Conservation (phyloP, 1,284 basidiomycete genomes). For the Irpex sp. region DNA sequence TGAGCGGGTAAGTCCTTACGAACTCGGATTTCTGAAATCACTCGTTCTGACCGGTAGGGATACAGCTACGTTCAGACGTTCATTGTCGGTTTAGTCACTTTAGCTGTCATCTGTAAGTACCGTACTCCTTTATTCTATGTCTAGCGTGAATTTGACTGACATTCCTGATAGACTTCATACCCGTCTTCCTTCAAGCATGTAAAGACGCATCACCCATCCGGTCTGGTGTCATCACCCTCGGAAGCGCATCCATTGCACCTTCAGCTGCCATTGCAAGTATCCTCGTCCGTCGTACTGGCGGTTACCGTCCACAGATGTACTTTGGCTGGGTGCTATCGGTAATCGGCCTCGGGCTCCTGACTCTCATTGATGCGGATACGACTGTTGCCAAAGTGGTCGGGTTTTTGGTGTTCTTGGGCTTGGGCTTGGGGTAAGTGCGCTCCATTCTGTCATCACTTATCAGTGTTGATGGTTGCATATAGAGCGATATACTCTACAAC, state of each 20-base stretch:
- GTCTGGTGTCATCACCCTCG: not conserved
- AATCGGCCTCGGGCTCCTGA: not conserved
- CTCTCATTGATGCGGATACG: not conserved
- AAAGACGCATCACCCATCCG: not conserved
- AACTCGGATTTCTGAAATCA: not conserved
- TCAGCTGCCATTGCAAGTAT: not conserved
- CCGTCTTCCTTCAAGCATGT: not conserved
- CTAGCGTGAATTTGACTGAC: not conserved
- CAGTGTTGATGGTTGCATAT: not conserved
- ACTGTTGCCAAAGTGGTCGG: not conserved
- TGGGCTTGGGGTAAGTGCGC: slow-evolving; percentile 1
- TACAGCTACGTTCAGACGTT: slow-evolving; percentile 12
- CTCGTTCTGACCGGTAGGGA: not conserved
- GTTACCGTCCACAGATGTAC: slow-evolving; percentile 4
- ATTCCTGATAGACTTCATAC: slow-evolving; percentile 1
- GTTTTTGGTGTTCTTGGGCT: not conserved
- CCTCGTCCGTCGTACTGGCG: not conserved
- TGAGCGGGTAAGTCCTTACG: slow-evolving; percentile 15
- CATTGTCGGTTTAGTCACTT: slow-evolving; percentile 9
- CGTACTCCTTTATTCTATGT: no score
- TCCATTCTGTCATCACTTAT: not conserved
- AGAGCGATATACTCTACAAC: not conserved
- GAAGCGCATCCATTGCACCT: not conserved
- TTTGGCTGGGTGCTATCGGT: slow-evolving; percentile 4
- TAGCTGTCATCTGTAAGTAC: slow-evolving; percentile 13